Conservation (phyloP, 2,329 filamentous ascomycete species). For the Hymenoscyphus occultus region DNA sequence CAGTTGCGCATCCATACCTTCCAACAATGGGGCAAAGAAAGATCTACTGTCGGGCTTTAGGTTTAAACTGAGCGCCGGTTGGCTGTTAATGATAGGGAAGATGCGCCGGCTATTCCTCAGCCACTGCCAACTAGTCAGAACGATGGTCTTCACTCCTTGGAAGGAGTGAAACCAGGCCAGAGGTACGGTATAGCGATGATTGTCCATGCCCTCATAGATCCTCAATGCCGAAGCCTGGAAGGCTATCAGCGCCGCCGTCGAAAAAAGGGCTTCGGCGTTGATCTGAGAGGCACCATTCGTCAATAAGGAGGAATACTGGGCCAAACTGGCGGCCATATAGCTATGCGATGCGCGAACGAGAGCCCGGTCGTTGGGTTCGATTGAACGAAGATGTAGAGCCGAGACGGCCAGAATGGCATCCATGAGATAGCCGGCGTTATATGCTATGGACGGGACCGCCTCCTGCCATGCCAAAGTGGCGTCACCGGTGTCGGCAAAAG, state of each 20-base stretch:
- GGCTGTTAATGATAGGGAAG: conserved; percentile 60
- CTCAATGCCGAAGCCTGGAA: conserved; percentile 64
- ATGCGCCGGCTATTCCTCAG: conserved; percentile 56
- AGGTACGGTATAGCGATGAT: conserved; percentile 54
- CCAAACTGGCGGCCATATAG: conserved; percentile 62
- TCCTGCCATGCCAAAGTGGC: conserved; percentile 57
- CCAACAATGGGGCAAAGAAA: conserved; percentile 60
- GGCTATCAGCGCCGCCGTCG: conserved; percentile 62
- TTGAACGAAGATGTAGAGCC: conserved; percentile 58
- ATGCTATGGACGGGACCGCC: conserved; percentile 59
- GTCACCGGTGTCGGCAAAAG: conserved; percentile 51
- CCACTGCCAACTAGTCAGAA: conserved; percentile 63
- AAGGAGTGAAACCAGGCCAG: conserved; percentile 66
- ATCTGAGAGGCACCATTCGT: conserved; percentile 54
- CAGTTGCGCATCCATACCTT: conserved; percentile 56
- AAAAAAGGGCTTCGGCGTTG: conserved; percentile 62
- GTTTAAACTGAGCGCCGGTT: conserved; percentile 60
- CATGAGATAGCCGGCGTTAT: conserved; percentile 57
- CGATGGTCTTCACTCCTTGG: conserved; percentile 64
- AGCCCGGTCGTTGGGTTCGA: conserved; percentile 55
- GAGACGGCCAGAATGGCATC: conserved; percentile 64
- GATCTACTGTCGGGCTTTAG: conserved; percentile 51
- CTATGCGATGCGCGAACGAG: conserved; percentile 61
- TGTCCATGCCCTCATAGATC: conserved; percentile 54
- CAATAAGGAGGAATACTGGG: conserved; percentile 56